Percentiles rank a stretch among this genome's conserved stretches.
phyloP scores from a whole-genome alignment of 305 asterid genomes.

The Solanum hybrid region DNA sequence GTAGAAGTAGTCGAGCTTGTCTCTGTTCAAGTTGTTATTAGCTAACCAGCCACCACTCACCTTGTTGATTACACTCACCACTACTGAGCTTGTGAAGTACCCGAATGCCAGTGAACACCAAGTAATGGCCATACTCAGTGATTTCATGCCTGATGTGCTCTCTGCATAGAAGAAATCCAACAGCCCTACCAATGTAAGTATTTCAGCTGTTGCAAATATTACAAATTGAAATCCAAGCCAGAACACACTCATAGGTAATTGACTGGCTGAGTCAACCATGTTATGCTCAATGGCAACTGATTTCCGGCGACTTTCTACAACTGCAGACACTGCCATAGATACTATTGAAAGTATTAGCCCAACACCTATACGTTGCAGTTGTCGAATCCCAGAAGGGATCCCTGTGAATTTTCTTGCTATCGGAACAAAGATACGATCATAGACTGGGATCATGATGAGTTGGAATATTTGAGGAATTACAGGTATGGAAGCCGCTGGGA shows the following conservation, averaged over 20 bases:
- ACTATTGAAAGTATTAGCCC: slow-evolving; percentile 48
- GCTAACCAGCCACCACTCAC: slow-evolving; percentile 57
- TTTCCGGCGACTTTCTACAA: slow-evolving; percentile 40
- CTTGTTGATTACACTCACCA: slow-evolving; percentile 45
- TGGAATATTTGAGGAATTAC: slow-evolving; percentile 43
- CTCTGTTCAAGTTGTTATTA: slow-evolving; percentile 46
- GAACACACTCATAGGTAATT: slow-evolving; percentile 51
- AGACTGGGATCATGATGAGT: slow-evolving; percentile 43
- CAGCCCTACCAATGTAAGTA: slow-evolving; percentile 53
- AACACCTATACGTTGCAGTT: slow-evolving; percentile 47
- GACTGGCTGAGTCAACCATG: slow-evolving; percentile 38
- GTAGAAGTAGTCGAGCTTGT: slow-evolving; percentile 50
- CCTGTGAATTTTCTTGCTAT: slow-evolving; percentile 39
- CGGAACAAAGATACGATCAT: slow-evolving; percentile 49
- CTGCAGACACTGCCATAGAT: slow-evolving; percentile 55
- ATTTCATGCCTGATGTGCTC: slow-evolving; percentile 58
- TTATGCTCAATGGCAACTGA: slow-evolving; percentile 30
- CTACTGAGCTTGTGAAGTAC: slow-evolving; percentile 49
- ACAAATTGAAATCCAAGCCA: slow-evolving; percentile 47
- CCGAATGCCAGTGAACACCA: slow-evolving; percentile 64
- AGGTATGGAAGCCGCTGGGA: slow-evolving; percentile 55
- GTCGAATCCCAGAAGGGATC: slow-evolving; percentile 59
- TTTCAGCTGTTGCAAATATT: slow-evolving; percentile 50
- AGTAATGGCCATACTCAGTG: slow-evolving; percentile 44
- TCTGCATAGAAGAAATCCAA: slow-evolving; percentile 57